Evolutionary conservation across 1,139 yeast genomes (phyloP).

Genomic region (Sugiyamaella grinbergsii): DNA sequence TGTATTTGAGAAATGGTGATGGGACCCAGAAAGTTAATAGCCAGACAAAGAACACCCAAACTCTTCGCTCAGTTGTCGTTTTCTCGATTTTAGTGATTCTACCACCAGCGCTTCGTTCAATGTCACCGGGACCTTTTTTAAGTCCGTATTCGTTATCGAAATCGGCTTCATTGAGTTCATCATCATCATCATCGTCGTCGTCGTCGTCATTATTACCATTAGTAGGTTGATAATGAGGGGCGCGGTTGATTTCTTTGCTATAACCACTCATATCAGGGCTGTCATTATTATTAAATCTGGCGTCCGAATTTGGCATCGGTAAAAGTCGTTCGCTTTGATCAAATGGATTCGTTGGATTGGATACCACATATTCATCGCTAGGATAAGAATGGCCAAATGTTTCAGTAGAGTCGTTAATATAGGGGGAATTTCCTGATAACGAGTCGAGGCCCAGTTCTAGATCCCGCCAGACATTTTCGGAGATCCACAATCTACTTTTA

Average conservation of each 20-base stretch:
- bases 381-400: slow-evolving; percentile 13
- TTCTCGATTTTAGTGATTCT: slow-evolving; percentile 34
- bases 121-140: slow-evolving; percentile 32
- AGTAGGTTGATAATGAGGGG: neutral
- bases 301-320: slow-evolving; percentile 1
- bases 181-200: slow-evolving; percentile 31
- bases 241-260: slow-evolving; percentile 11
- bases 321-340: slow-evolving; percentile 18
- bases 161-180: slow-evolving; percentile 31
- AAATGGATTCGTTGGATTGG: slow-evolving; percentile 10
- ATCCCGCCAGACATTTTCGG: slow-evolving; percentile 44
- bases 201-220: slow-evolving; percentile 24
- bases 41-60: slow-evolving; percentile 47
- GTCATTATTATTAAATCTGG: neutral
- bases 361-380: slow-evolving; percentile 13
- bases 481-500: slow-evolving; percentile 42
- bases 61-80: slow-evolving; percentile 39
- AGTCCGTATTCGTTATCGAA: slow-evolving; percentile 34
- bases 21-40: slow-evolving; percentile 47
- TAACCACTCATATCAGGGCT: slow-evolving; percentile 7
- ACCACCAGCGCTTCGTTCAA: slow-evolving; percentile 24
- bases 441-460: slow-evolving; percentile 41
- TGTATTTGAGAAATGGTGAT: slow-evolving; percentile 38
- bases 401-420: slow-evolving; percentile 25
- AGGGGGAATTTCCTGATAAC: slow-evolving; percentile 21